These are phyloP conservation scores for Podospora didyma DNA, from an alignment of 495 filamentous ascomycete species.

Conservation along the genomic window DNA sequence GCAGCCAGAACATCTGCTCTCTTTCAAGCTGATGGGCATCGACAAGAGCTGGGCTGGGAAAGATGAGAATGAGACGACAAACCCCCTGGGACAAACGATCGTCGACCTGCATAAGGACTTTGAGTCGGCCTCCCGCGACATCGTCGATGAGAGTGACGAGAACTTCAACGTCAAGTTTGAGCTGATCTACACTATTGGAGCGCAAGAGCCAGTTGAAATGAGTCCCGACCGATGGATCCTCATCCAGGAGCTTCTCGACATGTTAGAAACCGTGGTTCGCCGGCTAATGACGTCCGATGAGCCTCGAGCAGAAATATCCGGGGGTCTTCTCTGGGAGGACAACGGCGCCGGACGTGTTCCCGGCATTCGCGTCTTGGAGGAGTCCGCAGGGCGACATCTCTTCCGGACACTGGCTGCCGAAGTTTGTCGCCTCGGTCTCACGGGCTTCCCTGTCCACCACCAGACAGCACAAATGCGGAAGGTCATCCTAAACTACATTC, in stretches of 20 bases:
- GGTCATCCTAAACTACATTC: conserved; percentile 43
- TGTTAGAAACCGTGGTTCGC: conserved; percentile 32
- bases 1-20: conserved; percentile 68
- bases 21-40: conserved; percentile 61
- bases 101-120: conserved; percentile 42
- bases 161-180: conserved; percentile 58
- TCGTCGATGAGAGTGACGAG: conserved; percentile 67
- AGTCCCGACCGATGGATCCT: conserved; percentile 57
- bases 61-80: not conserved
- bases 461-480: conserved; percentile 31
- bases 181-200: conserved; percentile 65
- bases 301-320: conserved; percentile 33
- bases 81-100: conserved; percentile 27
- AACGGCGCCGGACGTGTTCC: conserved; percentile 31
- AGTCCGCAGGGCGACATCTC: conserved; percentile 28
- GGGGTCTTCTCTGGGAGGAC: conserved; percentile 14
- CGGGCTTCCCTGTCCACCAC: conserved; percentile 37
- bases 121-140: conserved; percentile 40
- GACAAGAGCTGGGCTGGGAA: conserved; percentile 38
- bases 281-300: conserved; percentile 10
- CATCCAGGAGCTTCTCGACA: conserved; percentile 51
- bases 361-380: conserved; percentile 38
- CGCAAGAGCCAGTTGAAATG: conserved; percentile 50
- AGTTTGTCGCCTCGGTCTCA: conserved; percentile 37
- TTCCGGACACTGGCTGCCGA: conserved; percentile 25